Percentiles rank a stretch among this genome's conserved stretches.
Evolutionary conservation across 805 yeast species (phyloP).

Genomic region (Torulaspora franciscae): DNA sequence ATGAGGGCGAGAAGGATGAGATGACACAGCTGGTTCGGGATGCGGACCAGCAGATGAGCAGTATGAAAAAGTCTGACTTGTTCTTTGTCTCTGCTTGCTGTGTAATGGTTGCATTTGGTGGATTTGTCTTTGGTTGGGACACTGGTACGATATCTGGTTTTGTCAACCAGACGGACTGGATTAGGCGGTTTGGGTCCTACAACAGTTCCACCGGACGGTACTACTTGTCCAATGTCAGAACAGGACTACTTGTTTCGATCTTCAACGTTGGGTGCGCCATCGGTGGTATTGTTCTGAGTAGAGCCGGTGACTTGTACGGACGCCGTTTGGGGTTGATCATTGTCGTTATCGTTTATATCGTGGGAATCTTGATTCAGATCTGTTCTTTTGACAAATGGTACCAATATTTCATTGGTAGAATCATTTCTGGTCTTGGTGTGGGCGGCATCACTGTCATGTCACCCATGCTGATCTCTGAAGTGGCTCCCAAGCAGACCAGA

Average conservation of each 20-base stretch:
- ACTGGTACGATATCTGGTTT: constrained; percentile 76
- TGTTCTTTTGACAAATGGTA: constrained; percentile 52
- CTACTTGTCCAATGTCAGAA: constrained; percentile 48
- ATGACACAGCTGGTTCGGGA: constrained; percentile 17
- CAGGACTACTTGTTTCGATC: constrained; percentile 51
- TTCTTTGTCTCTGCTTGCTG: constrained; percentile 22
- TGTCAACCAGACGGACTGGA: constrained; percentile 53
- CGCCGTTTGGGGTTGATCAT: constrained; percentile 58
- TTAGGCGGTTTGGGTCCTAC: constrained; percentile 49
- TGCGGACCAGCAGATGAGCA: constrained; percentile 17
- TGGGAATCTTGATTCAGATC: constrained; percentile 65
- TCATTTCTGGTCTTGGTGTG: constrained; percentile 65
- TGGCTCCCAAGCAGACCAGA: constrained; percentile 44
- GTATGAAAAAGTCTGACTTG: constrained; percentile 15
- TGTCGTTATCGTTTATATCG: constrained; percentile 57
- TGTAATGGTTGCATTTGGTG: constrained; percentile 31
- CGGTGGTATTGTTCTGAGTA: constrained; percentile 59
- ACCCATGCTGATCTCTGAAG: constrained; percentile 58
- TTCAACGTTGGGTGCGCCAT: constrained; percentile 72
- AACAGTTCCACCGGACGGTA: constrained; percentile 39
- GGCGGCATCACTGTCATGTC: constrained; percentile 73
- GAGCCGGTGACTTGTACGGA: constrained; percentile 56
- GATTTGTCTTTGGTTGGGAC: constrained; percentile 71
- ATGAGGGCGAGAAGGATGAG: constrained; percentile 15
- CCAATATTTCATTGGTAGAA: constrained; percentile 66